Evolutionary conservation across 345 rosid species (phyloP), one percentile per base, ranked within the genome.

Genomic region (Pseudoturritis turrita): DNA sequence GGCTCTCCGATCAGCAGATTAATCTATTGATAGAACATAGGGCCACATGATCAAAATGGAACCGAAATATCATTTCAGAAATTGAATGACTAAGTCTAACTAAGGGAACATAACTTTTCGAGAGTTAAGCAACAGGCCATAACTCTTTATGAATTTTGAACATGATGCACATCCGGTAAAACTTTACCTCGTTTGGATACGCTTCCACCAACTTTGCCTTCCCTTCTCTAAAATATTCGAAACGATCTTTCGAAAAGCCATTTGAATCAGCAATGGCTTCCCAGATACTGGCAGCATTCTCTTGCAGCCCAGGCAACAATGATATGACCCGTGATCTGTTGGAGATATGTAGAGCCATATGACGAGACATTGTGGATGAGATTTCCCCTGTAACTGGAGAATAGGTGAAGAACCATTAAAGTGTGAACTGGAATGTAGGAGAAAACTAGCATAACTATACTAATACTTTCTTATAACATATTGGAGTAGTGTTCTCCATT

Each of bases 1-100:
- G 96, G 99, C 72, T 95, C 99, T 64, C 88, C 96, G 65, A 95
- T 81, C 79, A 91, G 72, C 70, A 88, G 72, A 74, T 95, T 96
- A 79, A 87, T 83, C 99, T 95, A 79, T 58, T 66, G 72, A 75
- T 26, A 41, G 18, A 61, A 33, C 40, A 67, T 4, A 49, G 31
- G 22, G 36, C 29, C 33, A 57, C 58, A 2, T 45, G 22, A 52
- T 43, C 63, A 60, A 60, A 52, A 52, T 51, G 18, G 18, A 67
- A 58, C 43, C 35, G 7, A 57, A 1, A 17, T 44, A 15, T 37
- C 41, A 39, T 19, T 14, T 35, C 4, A 36, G 36, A 22, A 19
- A 10, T 18, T 25, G n/a, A 10, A 28, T 40, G 39, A 53, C 35
- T 41, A 49, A 51, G 40, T 47, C 17, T 2, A 67, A 60, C 39